These are phyloP conservation scores for Stephania yunnanensis DNA, from an alignment of 164 flowering plant species.

Conservation along the genomic window DNA sequence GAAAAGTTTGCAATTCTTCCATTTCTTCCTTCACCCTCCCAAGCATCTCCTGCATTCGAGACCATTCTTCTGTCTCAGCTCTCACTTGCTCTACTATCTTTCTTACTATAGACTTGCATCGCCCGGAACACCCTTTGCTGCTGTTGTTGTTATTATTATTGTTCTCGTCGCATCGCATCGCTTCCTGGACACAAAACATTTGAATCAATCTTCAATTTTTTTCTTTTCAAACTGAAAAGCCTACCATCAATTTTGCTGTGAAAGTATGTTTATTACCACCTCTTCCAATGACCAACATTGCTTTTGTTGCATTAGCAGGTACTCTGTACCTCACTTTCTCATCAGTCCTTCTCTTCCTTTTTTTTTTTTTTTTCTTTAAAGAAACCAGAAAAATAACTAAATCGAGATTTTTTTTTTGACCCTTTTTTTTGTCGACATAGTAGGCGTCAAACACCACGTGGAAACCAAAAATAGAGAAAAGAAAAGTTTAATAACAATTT, in stretches of 20 bases:
- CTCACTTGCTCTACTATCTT: slow-evolving; percentile 72
- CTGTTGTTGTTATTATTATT: background rate
- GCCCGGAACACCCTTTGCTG: slow-evolving; percentile 50
- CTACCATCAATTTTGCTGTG: background rate
- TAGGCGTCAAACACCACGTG: too few species aligned
- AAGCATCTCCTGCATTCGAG: slow-evolving; percentile 86
- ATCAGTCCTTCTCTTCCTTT: background rate
- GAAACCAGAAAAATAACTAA: too few species aligned
- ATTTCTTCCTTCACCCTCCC: slow-evolving; percentile 69
- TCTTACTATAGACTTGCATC: slow-evolving; percentile 56
- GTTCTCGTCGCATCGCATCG: slow-evolving; percentile 21
- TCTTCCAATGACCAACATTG: background rate
- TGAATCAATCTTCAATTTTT: too few species aligned
- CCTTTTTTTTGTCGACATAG: too few species aligned
- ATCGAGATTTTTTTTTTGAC: too few species aligned
- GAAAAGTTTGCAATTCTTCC: slow-evolving; percentile 69
- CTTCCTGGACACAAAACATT: slow-evolving; percentile 30
- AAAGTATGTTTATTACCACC: background rate
- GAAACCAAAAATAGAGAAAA: too few species aligned
- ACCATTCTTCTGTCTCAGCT: slow-evolving; percentile 90
- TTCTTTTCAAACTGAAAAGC: background rate
- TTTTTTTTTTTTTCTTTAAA: too few species aligned
- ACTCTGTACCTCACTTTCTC: background rate
- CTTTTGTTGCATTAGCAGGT: background rate
- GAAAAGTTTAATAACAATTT: too few species aligned